Evolutionary conservation across 495 filamentous ascomycete genomes (phyloP).

Genomic region (Aspergillus campestris): DNA sequence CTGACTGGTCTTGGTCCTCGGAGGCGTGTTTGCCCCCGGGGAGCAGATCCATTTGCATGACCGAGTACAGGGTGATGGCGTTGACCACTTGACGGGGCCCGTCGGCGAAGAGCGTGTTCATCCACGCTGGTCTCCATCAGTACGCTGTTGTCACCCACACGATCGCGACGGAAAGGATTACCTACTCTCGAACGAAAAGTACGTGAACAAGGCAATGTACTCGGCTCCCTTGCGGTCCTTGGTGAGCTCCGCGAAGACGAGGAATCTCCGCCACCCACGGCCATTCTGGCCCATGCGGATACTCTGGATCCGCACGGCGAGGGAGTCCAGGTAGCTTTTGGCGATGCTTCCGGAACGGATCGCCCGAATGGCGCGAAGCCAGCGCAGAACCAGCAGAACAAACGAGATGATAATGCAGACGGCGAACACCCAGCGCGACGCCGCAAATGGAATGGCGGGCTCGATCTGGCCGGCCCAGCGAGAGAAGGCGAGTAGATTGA

Average conservation of each 20-base stretch:
- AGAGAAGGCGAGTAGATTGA: slow-evolving; percentile 80
- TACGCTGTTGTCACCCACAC: not conserved
- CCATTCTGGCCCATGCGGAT: slow-evolving; percentile 56
- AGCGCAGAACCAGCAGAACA: slow-evolving; percentile 66
- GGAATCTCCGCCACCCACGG: slow-evolving; percentile 72
- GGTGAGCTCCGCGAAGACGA: slow-evolving; percentile 88
- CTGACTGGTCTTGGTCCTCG: slow-evolving; percentile 39
- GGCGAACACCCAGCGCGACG: slow-evolving; percentile 85
- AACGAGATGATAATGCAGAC: slow-evolving; percentile 83
- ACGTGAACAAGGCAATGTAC: slow-evolving; percentile 86
- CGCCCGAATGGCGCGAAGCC: slow-evolving; percentile 65
- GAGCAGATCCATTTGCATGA: slow-evolving; percentile 60
- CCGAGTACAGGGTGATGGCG: slow-evolving; percentile 75
- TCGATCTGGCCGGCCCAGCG: slow-evolving; percentile 60
- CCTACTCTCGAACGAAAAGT: slow-evolving; percentile 88
- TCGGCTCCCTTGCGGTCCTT: slow-evolving; percentile 86
- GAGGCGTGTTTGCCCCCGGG: slow-evolving; percentile 46
- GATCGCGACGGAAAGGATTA: not conserved
- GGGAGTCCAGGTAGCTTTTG: slow-evolving; percentile 78
- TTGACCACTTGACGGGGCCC: slow-evolving; percentile 88
- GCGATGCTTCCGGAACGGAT: slow-evolving; percentile 81
- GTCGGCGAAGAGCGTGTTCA: slow-evolving; percentile 79
- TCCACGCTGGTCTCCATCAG: slow-evolving; percentile 54
- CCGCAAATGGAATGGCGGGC: slow-evolving; percentile 57
- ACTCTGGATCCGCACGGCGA: slow-evolving; percentile 76